Percentiles rank a stretch among this genome's conserved stretches.
These are phyloP conservation scores for Boletus mariae DNA, from an alignment of 1,284 basidiomycete genomes.

Conservation along the genomic window DNA sequence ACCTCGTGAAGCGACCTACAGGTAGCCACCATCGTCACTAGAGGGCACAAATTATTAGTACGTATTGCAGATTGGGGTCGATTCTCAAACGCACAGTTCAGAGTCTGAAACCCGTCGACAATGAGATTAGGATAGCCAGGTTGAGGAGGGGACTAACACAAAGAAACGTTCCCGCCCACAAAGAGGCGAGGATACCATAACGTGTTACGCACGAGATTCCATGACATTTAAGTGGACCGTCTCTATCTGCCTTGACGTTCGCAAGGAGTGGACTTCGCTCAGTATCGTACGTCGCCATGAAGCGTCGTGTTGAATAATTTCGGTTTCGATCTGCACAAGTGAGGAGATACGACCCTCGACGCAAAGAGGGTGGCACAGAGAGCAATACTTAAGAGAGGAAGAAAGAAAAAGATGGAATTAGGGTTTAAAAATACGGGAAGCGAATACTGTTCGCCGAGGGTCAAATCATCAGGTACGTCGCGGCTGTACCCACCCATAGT, in stretches of 20 bases:
- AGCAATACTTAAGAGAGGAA: not conserved
- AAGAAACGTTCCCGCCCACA: slow-evolving; percentile 8
- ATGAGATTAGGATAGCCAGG: not conserved
- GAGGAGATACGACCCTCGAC: not conserved
- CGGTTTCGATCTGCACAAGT: not conserved
- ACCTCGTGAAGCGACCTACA: not conserved
- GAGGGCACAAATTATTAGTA: not conserved
- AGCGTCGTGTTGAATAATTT: not conserved
- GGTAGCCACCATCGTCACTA: slow-evolving; percentile 10
- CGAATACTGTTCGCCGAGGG: not conserved
- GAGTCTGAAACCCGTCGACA: not conserved
- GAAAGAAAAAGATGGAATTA: not conserved
- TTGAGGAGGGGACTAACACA: not conserved
- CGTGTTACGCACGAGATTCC: slow-evolving; percentile 6
- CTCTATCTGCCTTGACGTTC: not conserved
- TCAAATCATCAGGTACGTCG: no score
- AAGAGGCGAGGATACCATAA: slow-evolving; percentile 16
- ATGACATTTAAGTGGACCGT: slow-evolving; percentile 3
- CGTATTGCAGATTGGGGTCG: not conserved
- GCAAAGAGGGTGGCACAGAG: not conserved
- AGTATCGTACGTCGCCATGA: not conserved
- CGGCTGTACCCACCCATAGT: no score
- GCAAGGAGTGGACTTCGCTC: slow-evolving; percentile 14
- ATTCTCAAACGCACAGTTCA: not conserved
- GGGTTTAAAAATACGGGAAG: not conserved